Evolutionary conservation across 768 basidiomycete species (phyloP).

Genomic region (Dioszegia hungarica): DNA sequence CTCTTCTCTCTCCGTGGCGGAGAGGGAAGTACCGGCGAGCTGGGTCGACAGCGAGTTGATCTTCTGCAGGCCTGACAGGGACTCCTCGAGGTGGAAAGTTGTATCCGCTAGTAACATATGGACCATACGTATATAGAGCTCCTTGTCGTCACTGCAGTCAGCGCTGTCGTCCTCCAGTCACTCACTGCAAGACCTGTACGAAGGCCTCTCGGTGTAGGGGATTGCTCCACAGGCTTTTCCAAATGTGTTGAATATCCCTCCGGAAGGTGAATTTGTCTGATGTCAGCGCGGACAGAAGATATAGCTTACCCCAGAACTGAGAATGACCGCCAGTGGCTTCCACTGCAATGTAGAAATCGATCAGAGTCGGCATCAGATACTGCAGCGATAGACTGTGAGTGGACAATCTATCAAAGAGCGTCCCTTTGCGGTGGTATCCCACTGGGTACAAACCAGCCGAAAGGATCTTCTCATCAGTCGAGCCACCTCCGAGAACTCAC

Average conservation of each 20-base stretch:
- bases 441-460: constrained; percentile 43
- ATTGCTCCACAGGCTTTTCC: constrained; percentile 89
- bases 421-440: constrained; percentile 49
- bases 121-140: constrained; percentile 90
- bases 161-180: constrained; percentile 14
- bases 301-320: constrained; percentile 92
- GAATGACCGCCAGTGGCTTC: constrained; percentile 96
- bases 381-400: constrained; percentile 77
- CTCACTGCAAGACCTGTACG: constrained; percentile 69
- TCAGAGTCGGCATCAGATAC: constrained; percentile 83
- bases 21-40: constrained; percentile 67
- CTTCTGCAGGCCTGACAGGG: constrained; percentile 77
- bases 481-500: constrained; percentile 51
- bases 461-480: constrained; percentile 33
- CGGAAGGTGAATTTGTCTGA: constrained; percentile 31
- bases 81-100: constrained; percentile 96
- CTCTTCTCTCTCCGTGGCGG: constrained; percentile 73
- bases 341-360: constrained; percentile 95
- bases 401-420: constrained; percentile 77
- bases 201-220: constrained; percentile 81
- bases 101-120: constrained; percentile 99
- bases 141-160: constrained; percentile 62
- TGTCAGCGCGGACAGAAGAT: background rate
- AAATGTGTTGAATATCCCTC: constrained; percentile 77
- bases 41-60: constrained; percentile 81